These are phyloP conservation scores for Venustampulla echinocandica DNA, from an alignment of 495 filamentous ascomycete genomes.

Conservation along the genomic window DNA sequence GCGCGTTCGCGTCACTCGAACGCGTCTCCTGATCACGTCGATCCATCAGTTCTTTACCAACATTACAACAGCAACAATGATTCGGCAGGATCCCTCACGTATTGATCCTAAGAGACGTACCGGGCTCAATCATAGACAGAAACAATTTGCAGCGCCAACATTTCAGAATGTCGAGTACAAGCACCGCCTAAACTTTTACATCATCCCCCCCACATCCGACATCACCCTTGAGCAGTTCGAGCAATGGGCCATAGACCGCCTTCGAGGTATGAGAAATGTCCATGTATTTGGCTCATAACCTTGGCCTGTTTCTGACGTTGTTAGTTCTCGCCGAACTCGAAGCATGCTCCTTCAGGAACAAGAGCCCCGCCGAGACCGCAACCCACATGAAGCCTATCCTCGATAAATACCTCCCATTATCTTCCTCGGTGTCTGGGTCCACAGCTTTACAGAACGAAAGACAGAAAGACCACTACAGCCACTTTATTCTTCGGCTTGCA, in stretches of 20 bases:
- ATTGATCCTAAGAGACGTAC: slow-evolving; percentile 74
- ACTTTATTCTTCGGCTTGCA: slow-evolving; percentile 92
- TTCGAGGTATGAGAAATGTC: slow-evolving; percentile 50
- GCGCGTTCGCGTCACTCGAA: slow-evolving; percentile 26
- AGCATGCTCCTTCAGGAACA: slow-evolving; percentile 91
- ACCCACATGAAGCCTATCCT: slow-evolving; percentile 71
- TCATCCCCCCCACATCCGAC: slow-evolving; percentile 77
- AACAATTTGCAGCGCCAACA: slow-evolving; percentile 67
- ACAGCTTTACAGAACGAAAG: slow-evolving; percentile 57
- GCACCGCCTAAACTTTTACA: slow-evolving; percentile 88
- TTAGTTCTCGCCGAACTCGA: slow-evolving; percentile 94
- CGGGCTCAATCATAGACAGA: slow-evolving; percentile 68
- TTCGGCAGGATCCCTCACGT: slow-evolving; percentile 61
- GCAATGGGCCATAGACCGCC: slow-evolving; percentile 94
- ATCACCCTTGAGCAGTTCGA: slow-evolving; percentile 97
- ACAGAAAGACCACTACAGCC: slow-evolving; percentile 94
- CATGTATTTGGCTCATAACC: not conserved
- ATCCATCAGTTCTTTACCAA: not conserved
- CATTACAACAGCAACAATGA: slow-evolving; percentile 45
- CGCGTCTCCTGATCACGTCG: slow-evolving; percentile 1
- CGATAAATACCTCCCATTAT: slow-evolving; percentile 77
- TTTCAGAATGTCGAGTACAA: slow-evolving; percentile 71
- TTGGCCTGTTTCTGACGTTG: slow-evolving; percentile 13
- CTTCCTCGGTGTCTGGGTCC: slow-evolving; percentile 30
- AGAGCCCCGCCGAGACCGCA: slow-evolving; percentile 65